Evolutionary conservation across 805 yeast species (phyloP).

Genomic region (Metschnikowia orientalis): DNA sequence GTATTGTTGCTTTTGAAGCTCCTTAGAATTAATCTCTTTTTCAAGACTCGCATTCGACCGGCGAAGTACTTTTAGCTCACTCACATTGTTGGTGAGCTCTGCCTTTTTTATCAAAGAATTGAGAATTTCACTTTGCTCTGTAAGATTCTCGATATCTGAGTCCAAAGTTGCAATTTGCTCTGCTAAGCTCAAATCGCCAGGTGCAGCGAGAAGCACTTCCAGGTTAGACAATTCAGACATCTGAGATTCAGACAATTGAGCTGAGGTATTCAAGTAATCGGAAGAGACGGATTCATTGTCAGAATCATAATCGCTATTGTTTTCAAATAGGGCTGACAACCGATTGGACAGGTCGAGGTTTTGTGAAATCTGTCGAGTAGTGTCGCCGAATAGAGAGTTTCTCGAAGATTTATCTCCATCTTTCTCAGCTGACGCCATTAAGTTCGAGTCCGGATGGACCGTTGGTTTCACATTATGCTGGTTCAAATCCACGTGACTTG

Average conservation of each 20-base stretch:
- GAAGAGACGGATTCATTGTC: conserved; percentile 30
- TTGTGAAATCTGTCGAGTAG: conserved; percentile 6
- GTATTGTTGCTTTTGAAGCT: conserved; percentile 72
- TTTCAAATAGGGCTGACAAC: conserved; percentile 32
- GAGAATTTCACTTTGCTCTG: conserved; percentile 60
- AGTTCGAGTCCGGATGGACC: conserved; percentile 2
- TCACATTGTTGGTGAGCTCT: conserved; percentile 71
- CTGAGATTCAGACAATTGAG: conserved; percentile 11
- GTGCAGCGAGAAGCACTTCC: conserved; percentile 54
- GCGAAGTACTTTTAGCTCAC: conserved; percentile 61
- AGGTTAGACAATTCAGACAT: conserved; percentile 17
- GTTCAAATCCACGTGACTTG: conserved; percentile 6
- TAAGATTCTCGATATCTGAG: conserved; percentile 52
- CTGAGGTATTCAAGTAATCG: conserved; percentile 13
- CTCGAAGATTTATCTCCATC: conserved; percentile 4
- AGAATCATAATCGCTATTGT: conserved; percentile 29
- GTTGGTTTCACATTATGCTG: conserved; percentile 3
- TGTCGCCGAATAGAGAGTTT: conserved; percentile 11
- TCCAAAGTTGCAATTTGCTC: conserved; percentile 63
- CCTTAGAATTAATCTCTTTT: conserved; percentile 70
- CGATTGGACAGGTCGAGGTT: conserved; percentile 11
- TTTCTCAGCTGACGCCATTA: conserved; percentile 1
- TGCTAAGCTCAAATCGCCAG: conserved; percentile 60
- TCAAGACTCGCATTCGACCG: conserved; percentile 65
- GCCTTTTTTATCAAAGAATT: conserved; percentile 74